Percentiles rank a stretch among this genome's conserved stretches.
These are phyloP conservation scores for Zygnema cylindricum DNA, from an alignment of 139 green algal genomes.

Conservation along the genomic window DNA sequence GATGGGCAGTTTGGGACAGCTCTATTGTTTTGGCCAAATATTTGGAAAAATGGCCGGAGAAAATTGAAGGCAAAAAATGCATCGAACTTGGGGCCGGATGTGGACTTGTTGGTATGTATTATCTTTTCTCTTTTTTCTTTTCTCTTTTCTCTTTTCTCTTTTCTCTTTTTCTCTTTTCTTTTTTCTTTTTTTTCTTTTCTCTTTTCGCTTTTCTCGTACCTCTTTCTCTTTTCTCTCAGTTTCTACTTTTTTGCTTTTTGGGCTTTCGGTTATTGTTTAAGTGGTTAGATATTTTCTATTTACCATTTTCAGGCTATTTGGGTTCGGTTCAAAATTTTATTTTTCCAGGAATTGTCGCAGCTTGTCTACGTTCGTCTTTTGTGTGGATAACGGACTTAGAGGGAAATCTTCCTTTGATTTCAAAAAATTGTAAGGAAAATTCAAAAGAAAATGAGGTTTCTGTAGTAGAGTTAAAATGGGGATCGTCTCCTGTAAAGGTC, in stretches of 20 bases:
- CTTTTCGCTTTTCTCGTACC: too few species aligned
- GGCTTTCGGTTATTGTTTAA: background rate
- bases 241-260: too few species aligned
- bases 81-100: constrained; percentile 51
- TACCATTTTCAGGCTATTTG: background rate
- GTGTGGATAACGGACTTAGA: constrained; percentile 8
- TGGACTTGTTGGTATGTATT: constrained; percentile 47
- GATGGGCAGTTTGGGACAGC: constrained; percentile 56
- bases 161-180: too few species aligned
- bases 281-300: background rate
- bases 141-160: too few species aligned
- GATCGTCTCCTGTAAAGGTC: background rate
- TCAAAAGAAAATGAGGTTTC: background rate
- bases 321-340: background rate
- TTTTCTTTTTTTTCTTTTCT: too few species aligned
- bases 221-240: too few species aligned
- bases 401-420: constrained; percentile 6
- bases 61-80: constrained; percentile 36
- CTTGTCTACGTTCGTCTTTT: background rate
- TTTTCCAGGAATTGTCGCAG: constrained; percentile 29
- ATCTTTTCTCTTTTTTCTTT: too few species aligned
- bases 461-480: constrained; percentile 7
- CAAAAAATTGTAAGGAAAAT: constrained; percentile 4
- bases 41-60: constrained; percentile 13
- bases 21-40: constrained; percentile 46